Percentiles rank a stretch among this genome's conserved stretches.
These are phyloP conservation scores for Pseudofabraea citricarpa DNA, from an alignment of 2,329 filamentous ascomycete genomes.

Conservation along the genomic window DNA sequence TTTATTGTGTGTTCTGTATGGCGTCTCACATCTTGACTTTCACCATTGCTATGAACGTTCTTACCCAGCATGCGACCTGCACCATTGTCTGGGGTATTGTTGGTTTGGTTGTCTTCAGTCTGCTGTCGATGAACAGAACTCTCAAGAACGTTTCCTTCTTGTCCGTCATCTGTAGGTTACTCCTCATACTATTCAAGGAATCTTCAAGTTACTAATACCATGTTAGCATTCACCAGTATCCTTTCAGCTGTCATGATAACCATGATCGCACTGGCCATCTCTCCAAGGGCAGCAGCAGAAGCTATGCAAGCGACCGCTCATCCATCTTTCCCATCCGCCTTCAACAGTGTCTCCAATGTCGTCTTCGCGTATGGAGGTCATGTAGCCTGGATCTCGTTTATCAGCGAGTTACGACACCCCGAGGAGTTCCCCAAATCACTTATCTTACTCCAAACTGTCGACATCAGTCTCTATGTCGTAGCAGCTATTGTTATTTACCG, in stretches of 20 bases:
- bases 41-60: constrained; percentile 51
- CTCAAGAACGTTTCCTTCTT: constrained; percentile 49
- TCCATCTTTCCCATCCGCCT: constrained; percentile 35
- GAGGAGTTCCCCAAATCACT: constrained; percentile 54
- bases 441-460: constrained; percentile 49
- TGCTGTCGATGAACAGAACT: constrained; percentile 49
- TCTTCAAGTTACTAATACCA: not conserved
- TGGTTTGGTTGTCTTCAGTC: constrained; percentile 44
- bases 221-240: constrained; percentile 49
- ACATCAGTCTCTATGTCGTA: constrained; percentile 58
- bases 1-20: constrained; percentile 58
- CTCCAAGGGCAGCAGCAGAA: constrained; percentile 1
- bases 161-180: constrained; percentile 42
- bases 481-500: constrained; percentile 64
- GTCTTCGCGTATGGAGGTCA: constrained; percentile 56
- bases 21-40: constrained; percentile 56
- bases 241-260: constrained; percentile 48
- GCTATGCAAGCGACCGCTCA: constrained; percentile 29
- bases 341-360: constrained; percentile 50
- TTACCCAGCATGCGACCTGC: constrained; percentile 49
- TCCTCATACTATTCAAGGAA: not conserved
- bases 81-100: constrained; percentile 49
- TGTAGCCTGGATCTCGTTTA: constrained; percentile 55
- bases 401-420: constrained; percentile 52
- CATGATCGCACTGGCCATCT: constrained; percentile 49